These are phyloP conservation scores for Naumovozyma baii DNA, from an alignment of 805 yeast genomes.

Conservation along the genomic window DNA sequence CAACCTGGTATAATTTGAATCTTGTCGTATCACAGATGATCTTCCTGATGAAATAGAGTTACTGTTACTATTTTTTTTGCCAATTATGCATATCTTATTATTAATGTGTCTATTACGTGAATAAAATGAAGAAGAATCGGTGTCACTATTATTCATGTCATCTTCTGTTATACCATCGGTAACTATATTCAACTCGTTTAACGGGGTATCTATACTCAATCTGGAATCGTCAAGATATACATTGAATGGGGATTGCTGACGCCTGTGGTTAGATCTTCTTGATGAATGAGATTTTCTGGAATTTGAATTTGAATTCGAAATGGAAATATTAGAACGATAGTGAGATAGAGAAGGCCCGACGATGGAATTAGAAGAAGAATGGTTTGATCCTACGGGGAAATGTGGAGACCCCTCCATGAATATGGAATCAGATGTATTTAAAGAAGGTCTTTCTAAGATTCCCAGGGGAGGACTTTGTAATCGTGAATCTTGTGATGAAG, in stretches of 20 bases:
- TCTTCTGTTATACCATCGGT: not conserved
- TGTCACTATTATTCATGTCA: too few relatives aligned
- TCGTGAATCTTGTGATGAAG: not conserved
- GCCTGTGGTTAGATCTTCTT: not conserved
- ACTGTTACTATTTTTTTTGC: not conserved
- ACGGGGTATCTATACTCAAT: not conserved
- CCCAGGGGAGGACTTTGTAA: not conserved
- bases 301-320: not conserved
- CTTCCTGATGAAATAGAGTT: not conserved
- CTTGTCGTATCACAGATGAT: not conserved
- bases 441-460: not conserved
- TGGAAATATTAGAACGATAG: too few relatives aligned
- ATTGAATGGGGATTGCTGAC: not conserved
- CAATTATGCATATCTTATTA: too few relatives aligned
- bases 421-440: not conserved
- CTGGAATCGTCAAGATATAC: slow-evolving; percentile 1
- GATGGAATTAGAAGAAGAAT: too few relatives aligned
- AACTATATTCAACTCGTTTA: not conserved
- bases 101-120: too few relatives aligned
- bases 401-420: slow-evolving; percentile 1
- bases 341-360: too few relatives aligned
- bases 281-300: not conserved
- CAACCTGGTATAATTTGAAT: not conserved
- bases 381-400: not conserved
- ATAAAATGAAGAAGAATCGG: not conserved